phyloP scores from a whole-genome alignment of 2,329 filamentous ascomycete species.

The Coleophoma cylindrospora region DNA sequence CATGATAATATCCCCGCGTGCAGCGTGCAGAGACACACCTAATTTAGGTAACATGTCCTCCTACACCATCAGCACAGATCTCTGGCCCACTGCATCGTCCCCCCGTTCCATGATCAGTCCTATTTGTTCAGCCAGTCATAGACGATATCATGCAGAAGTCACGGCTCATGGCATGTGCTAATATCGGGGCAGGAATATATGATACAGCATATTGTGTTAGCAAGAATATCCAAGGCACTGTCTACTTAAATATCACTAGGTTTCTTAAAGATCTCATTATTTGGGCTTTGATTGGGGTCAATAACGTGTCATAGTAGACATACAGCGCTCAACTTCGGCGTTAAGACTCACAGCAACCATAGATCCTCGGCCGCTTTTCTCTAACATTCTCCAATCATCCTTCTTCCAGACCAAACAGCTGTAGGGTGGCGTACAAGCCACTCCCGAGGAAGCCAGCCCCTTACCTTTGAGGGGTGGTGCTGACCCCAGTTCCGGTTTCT shows the following conservation, averaged over 20 bases:
- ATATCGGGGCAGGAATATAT: conserved; percentile 2
- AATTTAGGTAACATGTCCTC: conserved; percentile 28
- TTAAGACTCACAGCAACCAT: no score
- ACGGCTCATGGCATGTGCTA: conserved; percentile 20
- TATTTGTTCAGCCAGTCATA: conserved; percentile 26
- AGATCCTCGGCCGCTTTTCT: no score
- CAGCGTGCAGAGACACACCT: conserved; percentile 21
- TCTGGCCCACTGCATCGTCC: conserved; percentile 23
- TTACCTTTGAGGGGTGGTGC: no score
- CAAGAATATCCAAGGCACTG: background rate
- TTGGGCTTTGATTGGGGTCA: background rate
- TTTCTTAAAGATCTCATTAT: conserved; percentile 8
- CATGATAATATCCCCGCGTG: conserved; percentile 30
- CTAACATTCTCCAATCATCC: no score
- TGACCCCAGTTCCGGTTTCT: no score
- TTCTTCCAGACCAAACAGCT: no score
- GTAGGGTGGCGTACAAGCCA: no score
- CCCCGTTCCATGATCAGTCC: conserved; percentile 15
- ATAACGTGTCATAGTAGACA: no score
- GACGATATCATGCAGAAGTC: conserved; percentile 28
- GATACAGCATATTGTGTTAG: conserved; percentile 1
- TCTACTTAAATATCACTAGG: conserved; percentile 6
- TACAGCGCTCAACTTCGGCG: no score
- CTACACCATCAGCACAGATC: conserved; percentile 31
- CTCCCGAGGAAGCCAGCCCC: no score